Base-by-base conservation (phyloP, 192 early-diverging fungal species). In the Gonapodya sp. region DNA sequence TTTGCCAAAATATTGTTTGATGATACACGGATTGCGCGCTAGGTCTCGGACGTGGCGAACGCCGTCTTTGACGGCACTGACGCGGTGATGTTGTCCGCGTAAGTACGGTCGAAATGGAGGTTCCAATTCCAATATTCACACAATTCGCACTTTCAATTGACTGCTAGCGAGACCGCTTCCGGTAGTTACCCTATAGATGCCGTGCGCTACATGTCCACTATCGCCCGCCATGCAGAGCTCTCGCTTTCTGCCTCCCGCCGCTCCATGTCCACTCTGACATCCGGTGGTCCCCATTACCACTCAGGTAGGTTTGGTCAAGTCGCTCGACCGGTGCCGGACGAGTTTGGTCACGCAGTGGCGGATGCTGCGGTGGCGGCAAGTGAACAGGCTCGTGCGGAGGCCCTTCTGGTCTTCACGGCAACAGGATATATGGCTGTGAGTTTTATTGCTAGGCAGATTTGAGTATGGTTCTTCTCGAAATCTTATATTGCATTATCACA, bases 31-130 rank as follows among this genome's bases (percentile, higher is more conserved):
- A 64, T 24, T 24, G 46, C 8, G 46, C 8, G 24, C 46, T 64
- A 64, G 46, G 89, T 90, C 30, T 86, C 84, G 36, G 89, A 90
- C 80, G 89, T 90, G 33, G 88, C 89, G 18, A 90, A 90, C 84
- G 89, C 89, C 14, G 87, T 90, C 16, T 86, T 87, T 82, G 89
- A 90, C 82, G 89, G 88, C 24, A 85, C 85, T 16, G 85, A 87
- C 75, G 89, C 89, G 0, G 89, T 90, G 16, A 90, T 90, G 89
- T 24, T 64, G 8, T 64, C 46, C 46, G 46, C 46, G 46, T 64
- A 24, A 64, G 46, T 64, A 24, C 8, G 24, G 24, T 24, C 24
- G 8, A 24, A 64, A 64, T 16, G 8, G 8, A 64, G 8, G 24
- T 24, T 16, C 46, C 8, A 24, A 64, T 64, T 64, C 46, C 46